phyloP scores from a whole-genome alignment of 2,329 filamentous ascomycete species.

The Stachybotrys chlorohalonatus region DNA sequence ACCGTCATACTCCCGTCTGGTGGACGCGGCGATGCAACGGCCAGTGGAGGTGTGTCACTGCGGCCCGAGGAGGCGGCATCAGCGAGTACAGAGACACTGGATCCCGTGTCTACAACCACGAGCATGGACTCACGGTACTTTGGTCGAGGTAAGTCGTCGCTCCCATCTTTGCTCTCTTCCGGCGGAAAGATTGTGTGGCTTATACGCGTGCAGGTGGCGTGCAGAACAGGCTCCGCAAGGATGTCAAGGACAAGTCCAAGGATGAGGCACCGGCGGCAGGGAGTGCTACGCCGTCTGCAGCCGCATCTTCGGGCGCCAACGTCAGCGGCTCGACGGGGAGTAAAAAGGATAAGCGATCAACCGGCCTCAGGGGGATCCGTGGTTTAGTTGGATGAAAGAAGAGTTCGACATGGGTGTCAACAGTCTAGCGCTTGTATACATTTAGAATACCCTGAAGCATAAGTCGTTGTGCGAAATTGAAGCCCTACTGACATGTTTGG shows the following conservation, averaged over 20 bases:
- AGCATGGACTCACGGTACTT: conserved; percentile 34
- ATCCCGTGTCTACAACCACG: conserved; percentile 15
- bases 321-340: conserved; percentile 14
- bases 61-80: neutral
- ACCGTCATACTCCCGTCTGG: neutral
- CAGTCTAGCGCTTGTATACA: neutral
- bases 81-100: conserved; percentile 17
- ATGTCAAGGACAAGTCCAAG: conserved; percentile 36
- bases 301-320: conserved; percentile 17
- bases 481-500: neutral
- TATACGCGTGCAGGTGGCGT: conserved; percentile 29
- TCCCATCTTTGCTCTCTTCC: too few species aligned
- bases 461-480: neutral
- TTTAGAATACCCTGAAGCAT: neutral
- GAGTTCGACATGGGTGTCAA: neutral
- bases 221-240: conserved; percentile 38
- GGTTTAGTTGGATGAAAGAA: neutral
- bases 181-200: conserved; percentile 2
- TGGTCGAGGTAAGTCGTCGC: conserved; percentile 31
- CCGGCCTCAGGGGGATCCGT: neutral
- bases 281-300: neutral
- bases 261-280: conserved; percentile 25
- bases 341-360: conserved; percentile 19
- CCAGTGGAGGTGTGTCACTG: neutral
- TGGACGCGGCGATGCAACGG: neutral